These are phyloP conservation scores for Corynespora cassiicola DNA, from an alignment of 2,329 filamentous ascomycete genomes.

Conservation along the genomic window DNA sequence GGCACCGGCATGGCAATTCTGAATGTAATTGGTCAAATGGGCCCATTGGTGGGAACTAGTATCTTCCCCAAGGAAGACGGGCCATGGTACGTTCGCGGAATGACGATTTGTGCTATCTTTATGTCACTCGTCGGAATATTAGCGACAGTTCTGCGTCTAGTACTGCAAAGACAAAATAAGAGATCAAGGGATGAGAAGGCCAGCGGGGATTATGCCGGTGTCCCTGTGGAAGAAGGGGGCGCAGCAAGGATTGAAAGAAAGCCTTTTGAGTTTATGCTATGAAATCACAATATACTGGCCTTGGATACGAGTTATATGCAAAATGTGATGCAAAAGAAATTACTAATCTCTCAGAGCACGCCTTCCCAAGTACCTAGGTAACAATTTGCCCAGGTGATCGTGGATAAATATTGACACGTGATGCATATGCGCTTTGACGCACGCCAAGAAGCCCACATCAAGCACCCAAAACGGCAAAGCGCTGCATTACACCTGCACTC, in stretches of 20 bases:
- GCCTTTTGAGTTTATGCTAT: conserved; percentile 39
- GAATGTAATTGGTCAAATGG: conserved; percentile 82
- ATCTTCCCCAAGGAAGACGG: conserved; percentile 60
- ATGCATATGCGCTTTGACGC: conserved; percentile 3
- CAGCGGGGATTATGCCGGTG: conserved; percentile 29
- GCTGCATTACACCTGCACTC: not conserved
- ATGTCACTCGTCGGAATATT: conserved; percentile 57
- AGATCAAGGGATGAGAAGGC: conserved; percentile 10
- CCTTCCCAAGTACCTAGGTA: no score
- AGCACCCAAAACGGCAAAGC: not conserved
- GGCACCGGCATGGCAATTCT: conserved; percentile 81
- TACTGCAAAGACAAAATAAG: conserved; percentile 42
- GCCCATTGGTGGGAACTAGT: conserved; percentile 66
- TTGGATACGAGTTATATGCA: no score
- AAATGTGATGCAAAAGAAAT: no score
- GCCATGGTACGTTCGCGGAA: conserved; percentile 57
- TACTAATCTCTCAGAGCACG: no score
- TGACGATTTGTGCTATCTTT: conserved; percentile 57
- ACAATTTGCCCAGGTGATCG: no score
- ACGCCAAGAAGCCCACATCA: conserved; percentile 3
- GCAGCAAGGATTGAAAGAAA: conserved; percentile 15
- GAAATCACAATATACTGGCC: not conserved
- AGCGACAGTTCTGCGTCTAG: conserved; percentile 49
- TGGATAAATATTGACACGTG: not conserved
- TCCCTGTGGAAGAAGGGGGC: conserved; percentile 31